Evolutionary conservation across 2,329 filamentous ascomycete genomes (phyloP), one percentile per base, ranked within the genome.

Genomic region (Calonectria naviculata): DNA sequence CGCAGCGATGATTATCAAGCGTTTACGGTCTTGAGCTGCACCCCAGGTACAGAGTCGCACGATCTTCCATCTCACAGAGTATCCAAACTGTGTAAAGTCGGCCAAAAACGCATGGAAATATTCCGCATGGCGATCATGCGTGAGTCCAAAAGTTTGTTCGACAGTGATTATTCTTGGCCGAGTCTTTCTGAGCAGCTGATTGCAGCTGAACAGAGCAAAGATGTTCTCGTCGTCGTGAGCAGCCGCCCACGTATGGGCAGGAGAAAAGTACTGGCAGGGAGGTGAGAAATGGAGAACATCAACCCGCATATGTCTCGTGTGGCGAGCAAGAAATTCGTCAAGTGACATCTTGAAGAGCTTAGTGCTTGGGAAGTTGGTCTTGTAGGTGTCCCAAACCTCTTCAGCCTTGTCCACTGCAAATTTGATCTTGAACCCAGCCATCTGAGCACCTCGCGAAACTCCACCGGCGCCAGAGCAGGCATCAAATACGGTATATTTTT

Each of bases 201-300:
- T 82, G 63, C 89, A 90, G 0, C 86, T 83, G 72, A 88, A 89
- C 0, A 92, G 78, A 0, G 87, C 87, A 1, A 91, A 90, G 0
- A 89, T 90, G 74, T 97, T 97, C 0, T 83, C 86, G 1, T 93
- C 92, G 72, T 97, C 94, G 28, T 93, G 88, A 1, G 83, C 90
- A 54, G 95, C 92, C 26, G 91, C 87, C 8, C 84, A 84, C 0
- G 93, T 95, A 70, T 97, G 92, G 0, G 92, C 93, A 0, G 91
- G 90, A 0, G 93, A 95, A 80, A 92, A 95, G 2, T 88, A 90
- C 75, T 96, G 93, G 67, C 95, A 97, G 0, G 94, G 94, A 0
- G 93, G 94, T 0, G 93, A 95, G 0, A 95, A 82, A 73, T 97
- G 94, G 0, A 94, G 83, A 2, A 96, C 84, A 74, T 97, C 94